Conservation (phyloP, 768 basidiomycete species). For the button mushroom (Agaricus bisporus) region DNA sequence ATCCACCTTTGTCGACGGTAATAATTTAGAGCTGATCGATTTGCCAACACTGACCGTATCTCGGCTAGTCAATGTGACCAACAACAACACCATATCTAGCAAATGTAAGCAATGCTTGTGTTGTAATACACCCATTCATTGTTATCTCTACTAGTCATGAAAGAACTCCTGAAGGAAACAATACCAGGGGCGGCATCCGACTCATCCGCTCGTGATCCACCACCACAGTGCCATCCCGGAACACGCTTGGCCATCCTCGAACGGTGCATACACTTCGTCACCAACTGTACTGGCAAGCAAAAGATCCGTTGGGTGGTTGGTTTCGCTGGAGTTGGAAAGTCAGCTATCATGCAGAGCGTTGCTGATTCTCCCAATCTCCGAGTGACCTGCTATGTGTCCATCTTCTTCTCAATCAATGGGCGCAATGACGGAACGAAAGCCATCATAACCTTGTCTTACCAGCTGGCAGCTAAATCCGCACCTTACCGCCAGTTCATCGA, state of each 20-base stretch:
- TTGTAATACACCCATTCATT: no score
- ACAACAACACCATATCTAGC: no score
- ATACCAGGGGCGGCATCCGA: background rate
- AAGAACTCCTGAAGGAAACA: background rate
- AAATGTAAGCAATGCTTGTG: no score
- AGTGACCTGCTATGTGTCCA: background rate
- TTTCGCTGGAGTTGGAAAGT: background rate
- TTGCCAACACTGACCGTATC: no score
- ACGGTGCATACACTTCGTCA: background rate
- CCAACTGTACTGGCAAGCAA: background rate
- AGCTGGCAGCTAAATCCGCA: constrained; percentile 12
- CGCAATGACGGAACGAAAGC: background rate
- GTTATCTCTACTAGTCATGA: background rate
- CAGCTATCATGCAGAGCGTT: background rate
- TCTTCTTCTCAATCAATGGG: background rate
- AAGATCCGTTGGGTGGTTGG: background rate
- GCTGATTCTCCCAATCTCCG: background rate
- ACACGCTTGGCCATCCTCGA: background rate
- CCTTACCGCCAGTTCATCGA: constrained; percentile 3
- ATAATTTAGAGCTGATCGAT: no score
- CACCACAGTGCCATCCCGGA: background rate
- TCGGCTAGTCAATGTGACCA: no score
- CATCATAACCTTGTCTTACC: constrained; percentile 14
- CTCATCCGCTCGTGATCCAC: background rate
- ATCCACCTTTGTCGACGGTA: no score